Percentiles rank a stretch among this genome's conserved stretches.
Conservation (phyloP, 2,329 filamentous ascomycete genomes). For the Davidsoniella eucalypti region DNA sequence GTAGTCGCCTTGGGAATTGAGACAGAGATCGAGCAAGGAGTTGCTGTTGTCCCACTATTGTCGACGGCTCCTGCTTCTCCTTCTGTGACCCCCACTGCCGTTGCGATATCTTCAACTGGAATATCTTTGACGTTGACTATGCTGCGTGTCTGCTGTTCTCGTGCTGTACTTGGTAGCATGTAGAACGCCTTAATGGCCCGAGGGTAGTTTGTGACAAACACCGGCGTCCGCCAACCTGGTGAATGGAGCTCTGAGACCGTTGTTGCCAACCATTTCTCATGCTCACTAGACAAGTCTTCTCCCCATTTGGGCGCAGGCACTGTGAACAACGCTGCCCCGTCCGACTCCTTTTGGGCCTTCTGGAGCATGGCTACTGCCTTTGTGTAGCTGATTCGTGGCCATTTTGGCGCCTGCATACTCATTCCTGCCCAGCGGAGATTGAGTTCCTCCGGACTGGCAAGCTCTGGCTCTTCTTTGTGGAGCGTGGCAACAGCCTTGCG, state of each 20-base stretch:
- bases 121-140: too few relatives aligned
- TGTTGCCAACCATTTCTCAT: constrained; percentile 75
- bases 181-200: constrained; percentile 78
- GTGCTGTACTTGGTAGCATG: constrained; percentile 23
- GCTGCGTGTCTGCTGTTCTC: too few relatives aligned
- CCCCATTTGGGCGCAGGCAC: constrained; percentile 50
- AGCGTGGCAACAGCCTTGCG: constrained; percentile 20
- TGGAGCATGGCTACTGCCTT: constrained; percentile 57
- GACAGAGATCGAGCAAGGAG: too few relatives aligned
- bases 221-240: constrained; percentile 39
- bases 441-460: constrained; percentile 30
- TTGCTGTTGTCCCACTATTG: background rate
- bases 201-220: constrained; percentile 94
- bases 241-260: constrained; percentile 35
- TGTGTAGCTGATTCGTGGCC: constrained; percentile 73
- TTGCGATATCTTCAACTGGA: background rate
- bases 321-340: constrained; percentile 49
- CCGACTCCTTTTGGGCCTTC: constrained; percentile 26
- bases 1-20: background rate
- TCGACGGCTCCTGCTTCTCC: too few relatives aligned
- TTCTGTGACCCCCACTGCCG: background rate
- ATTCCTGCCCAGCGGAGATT: constrained; percentile 58
- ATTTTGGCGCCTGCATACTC: constrained; percentile 29
- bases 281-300: constrained; percentile 68
- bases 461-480: constrained; percentile 17